phyloP scores from a whole-genome alignment of 2,329 filamentous ascomycete species.

The Ilyonectria destructans region DNA sequence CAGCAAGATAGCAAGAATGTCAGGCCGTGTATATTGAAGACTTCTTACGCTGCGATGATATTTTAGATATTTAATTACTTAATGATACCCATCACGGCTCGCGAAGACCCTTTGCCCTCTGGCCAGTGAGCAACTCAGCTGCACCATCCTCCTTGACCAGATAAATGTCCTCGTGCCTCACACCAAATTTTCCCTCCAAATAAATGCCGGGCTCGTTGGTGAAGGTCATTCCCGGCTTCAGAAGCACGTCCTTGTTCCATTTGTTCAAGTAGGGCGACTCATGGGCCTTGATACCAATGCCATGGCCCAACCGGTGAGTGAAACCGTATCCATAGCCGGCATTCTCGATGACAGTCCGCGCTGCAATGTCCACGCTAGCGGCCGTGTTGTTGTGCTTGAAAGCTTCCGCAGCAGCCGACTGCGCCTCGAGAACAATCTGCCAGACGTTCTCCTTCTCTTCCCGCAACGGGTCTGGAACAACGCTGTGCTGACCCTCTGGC shows the following conservation, averaged over 20 bases:
- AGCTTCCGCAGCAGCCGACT: slow-evolving; percentile 68
- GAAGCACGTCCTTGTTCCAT: slow-evolving; percentile 65
- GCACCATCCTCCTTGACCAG: slow-evolving; percentile 69
- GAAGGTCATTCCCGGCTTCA: slow-evolving; percentile 74
- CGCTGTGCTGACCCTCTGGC: slow-evolving; percentile 35
- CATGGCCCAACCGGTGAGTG: slow-evolving; percentile 75
- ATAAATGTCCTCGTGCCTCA: slow-evolving; percentile 75
- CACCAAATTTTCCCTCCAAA: slow-evolving; percentile 72
- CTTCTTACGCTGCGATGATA: slow-evolving; percentile 6
- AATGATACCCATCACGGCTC: slow-evolving; percentile 60
- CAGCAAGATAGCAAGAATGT: slow-evolving; percentile 9
- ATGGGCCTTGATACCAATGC: slow-evolving; percentile 78
- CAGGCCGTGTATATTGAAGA: neutral
- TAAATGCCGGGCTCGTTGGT: slow-evolving; percentile 78
- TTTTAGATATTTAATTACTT: slow-evolving; percentile 28
- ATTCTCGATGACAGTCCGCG: slow-evolving; percentile 69
- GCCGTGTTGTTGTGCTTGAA: slow-evolving; percentile 69
- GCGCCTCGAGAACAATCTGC: slow-evolving; percentile 75
- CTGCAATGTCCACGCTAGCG: slow-evolving; percentile 74
- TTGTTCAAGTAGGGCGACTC: slow-evolving; percentile 78
- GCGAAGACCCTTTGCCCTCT: slow-evolving; percentile 67
- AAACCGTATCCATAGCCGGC: slow-evolving; percentile 74
- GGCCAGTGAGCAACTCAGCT: slow-evolving; percentile 70
- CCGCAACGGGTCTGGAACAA: slow-evolving; percentile 46
- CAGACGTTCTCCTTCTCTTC: slow-evolving; percentile 72